Percentiles rank a stretch among this genome's conserved stretches.
Conservation (phyloP, 2,329 filamentous ascomycete species). For the Trichoderma sp. region DNA sequence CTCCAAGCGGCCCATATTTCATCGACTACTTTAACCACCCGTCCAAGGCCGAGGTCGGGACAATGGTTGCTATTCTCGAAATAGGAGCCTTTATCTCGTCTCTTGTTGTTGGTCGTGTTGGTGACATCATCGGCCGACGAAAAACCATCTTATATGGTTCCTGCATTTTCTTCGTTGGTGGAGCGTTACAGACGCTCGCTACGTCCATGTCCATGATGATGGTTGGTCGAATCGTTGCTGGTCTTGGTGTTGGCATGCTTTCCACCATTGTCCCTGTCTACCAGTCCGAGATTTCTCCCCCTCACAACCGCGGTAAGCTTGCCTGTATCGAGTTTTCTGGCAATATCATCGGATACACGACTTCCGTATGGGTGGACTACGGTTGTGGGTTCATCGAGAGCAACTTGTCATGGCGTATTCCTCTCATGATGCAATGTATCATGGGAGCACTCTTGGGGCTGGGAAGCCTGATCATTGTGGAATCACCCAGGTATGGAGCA, state of each 20-base stretch:
- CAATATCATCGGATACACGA: slow-evolving; percentile 94
- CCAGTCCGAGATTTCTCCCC: slow-evolving; percentile 93
- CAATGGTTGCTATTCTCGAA: slow-evolving; percentile 97
- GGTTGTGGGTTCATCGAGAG: slow-evolving; percentile 89
- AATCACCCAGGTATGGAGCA: slow-evolving; percentile 80
- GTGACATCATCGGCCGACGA: slow-evolving; percentile 87
- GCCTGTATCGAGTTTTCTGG: slow-evolving; percentile 98
- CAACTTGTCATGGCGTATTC: slow-evolving; percentile 87
- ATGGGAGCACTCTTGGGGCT: slow-evolving; percentile 87
- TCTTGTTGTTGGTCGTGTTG: slow-evolving; percentile 80
- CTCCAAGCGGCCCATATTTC: slow-evolving; percentile 78
- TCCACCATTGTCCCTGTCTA: slow-evolving; percentile 94
- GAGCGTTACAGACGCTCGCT: slow-evolving; percentile 81
- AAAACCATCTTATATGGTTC: slow-evolving; percentile 94
- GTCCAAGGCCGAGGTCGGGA: slow-evolving; percentile 83
- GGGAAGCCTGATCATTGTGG: slow-evolving; percentile 90
- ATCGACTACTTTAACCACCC: slow-evolving; percentile 92
- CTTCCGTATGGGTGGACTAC: slow-evolving; percentile 98
- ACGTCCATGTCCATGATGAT: slow-evolving; percentile 89
- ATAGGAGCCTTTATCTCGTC: slow-evolving; percentile 92
- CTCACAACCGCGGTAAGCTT: slow-evolving; percentile 92
- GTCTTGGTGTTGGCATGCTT: slow-evolving; percentile 83
- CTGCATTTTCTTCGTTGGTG: slow-evolving; percentile 82
- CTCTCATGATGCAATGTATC: slow-evolving; percentile 87
- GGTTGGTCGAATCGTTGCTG: slow-evolving; percentile 79